Evolutionary conservation across 371 early-diverging fungal genomes (phyloP), one percentile per base, ranked within the genome.

Genomic region (Zychaea mexicana): DNA sequence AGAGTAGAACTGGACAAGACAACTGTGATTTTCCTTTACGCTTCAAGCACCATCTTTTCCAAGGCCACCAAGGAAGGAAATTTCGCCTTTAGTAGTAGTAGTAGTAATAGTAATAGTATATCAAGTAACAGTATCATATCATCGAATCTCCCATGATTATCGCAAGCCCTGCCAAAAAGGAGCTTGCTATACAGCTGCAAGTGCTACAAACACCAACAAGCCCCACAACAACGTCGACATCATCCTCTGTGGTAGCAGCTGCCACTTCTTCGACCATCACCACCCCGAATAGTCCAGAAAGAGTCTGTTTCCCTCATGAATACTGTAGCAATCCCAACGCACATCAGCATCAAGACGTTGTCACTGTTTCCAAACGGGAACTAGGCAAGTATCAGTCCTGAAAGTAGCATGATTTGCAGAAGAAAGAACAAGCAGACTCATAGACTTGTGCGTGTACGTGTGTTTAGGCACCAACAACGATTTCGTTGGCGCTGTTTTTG

Each of bases 21-120:
- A 70, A 73, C 68, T 61, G 75, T 81, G 57, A 74, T 81, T 63
- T 67, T 81, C 71, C 82, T 81, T 75, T 81, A 75, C 72, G 74
- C 79, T 69, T 81, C 82, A 67, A 81, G 76, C 75, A 77, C 79
- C 73, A 70, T 81, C 75, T 75, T 78, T 68, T 81, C 82, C 67
- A 81, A 81, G 66, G 79, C 78, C 71, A 78, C 78, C 69, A 81
- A 81, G 71, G 76, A 81, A 74, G 76, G 67, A 66, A 78, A 81
- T 74, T 68, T 70, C 65, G 58, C 66, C 28, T 66, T 65, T 67
- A 70, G 61, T 66, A 78, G 60, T 78, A 78, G 57, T 71, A 76
- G 49, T 73, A 74, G 52, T 66, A 71, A 52, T 71, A 76, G 47
- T 63, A 65, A 33, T 62, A 60, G 46, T 42, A 42, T 42, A 54